A percentile compares a stretch with the other conserved stretches of the same genome.
Conservation (phyloP, 176 grass and related monocot species). For the Rhynchospora tenuis region DNA sequence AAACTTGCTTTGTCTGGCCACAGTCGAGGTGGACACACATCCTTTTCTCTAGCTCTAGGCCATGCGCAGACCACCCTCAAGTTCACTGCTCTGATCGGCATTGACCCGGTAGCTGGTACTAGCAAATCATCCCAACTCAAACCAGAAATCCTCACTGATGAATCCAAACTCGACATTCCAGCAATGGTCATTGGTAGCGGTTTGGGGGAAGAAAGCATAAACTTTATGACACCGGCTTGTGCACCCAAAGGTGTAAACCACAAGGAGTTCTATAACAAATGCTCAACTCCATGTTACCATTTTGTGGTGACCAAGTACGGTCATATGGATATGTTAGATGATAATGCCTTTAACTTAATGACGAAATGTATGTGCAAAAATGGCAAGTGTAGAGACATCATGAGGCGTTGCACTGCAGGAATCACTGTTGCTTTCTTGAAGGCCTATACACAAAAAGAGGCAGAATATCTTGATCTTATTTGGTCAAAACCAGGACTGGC, state of each 20-base stretch:
- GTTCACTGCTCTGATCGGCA: conserved; percentile 38
- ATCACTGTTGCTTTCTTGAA: conserved; percentile 42
- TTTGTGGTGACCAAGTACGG: conserved; percentile 47
- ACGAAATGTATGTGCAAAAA: conserved; percentile 43
- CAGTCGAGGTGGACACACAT: conserved; percentile 50
- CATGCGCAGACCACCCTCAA: conserved; percentile 28
- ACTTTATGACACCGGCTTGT: conserved; percentile 30
- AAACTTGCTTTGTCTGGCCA: conserved; percentile 43
- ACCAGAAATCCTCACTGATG: conserved; percentile 43
- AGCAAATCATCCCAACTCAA: conserved; percentile 7
- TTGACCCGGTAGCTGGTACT: conserved; percentile 40
- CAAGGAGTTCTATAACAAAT: conserved; percentile 44
- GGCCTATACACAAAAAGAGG: conserved; percentile 20
- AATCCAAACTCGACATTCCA: conserved; percentile 21
- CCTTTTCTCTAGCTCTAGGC: conserved; percentile 40
- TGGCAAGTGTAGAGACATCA: conserved; percentile 40
- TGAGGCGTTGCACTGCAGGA: conserved; percentile 43
- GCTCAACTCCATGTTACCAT: conserved; percentile 44
- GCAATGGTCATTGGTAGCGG: conserved; percentile 46
- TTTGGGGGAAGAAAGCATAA: conserved; percentile 37
- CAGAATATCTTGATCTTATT: conserved; percentile 29
- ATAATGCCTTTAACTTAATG: conserved; percentile 28
- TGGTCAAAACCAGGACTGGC: conserved; percentile 27
- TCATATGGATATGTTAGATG: conserved; percentile 54
- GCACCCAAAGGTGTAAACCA: conserved; percentile 49